Base-by-base conservation (phyloP, 345 rosid species). In the Microthlaspi erraticum region DNA sequence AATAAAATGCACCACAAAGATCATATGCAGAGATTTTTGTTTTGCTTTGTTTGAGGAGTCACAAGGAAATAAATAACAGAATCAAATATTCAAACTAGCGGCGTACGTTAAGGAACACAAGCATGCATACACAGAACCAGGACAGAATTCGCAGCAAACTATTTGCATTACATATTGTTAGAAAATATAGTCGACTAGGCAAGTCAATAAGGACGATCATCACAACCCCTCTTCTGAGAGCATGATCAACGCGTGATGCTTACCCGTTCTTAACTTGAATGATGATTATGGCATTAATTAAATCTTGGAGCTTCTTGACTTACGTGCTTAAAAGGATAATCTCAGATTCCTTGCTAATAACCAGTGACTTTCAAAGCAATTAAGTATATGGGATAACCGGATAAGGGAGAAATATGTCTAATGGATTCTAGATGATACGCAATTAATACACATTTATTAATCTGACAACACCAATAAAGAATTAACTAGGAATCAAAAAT, bases 81-180 rank as follows among this genome's bases (percentile, higher is more conserved):
- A 19, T 7, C 37, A 53, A 49, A 43, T 62, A 51, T 41, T 42
- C 46, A 63, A 63, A 62, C 64, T 23, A 72, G 16, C 64, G 63
- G 76, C 76, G 62, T 45, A 72, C 69, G 70, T 72, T 20, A 72
- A 53, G 62, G 31, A 72, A 19, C 39, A 5, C 29, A 52, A 60
- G 53, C 52, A 70, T 39, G n/a, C n/a, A 26, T 26, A 71, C 67
- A 23, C 61, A 50, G 52, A 38, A 70, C 67, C 18, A 37, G 13
- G 75, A 71, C 53, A 50, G 0, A 52, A 42, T 56, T 14, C 16
- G 41, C 34, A 32, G 45, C n/a, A 61, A 16, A n/a, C n/a, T n/a
- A n/a, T 29, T 69, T 44, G 48, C 38, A 69, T 29, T 26, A 52
- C 10, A 6, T 19, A 17, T 54, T 32, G 43, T 67, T 43, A 42